Percentiles rank a stretch among this genome's conserved stretches.
phyloP scores from a whole-genome alignment of 352 stramenopile genomes.

The Blastocystis sp. region DNA sequence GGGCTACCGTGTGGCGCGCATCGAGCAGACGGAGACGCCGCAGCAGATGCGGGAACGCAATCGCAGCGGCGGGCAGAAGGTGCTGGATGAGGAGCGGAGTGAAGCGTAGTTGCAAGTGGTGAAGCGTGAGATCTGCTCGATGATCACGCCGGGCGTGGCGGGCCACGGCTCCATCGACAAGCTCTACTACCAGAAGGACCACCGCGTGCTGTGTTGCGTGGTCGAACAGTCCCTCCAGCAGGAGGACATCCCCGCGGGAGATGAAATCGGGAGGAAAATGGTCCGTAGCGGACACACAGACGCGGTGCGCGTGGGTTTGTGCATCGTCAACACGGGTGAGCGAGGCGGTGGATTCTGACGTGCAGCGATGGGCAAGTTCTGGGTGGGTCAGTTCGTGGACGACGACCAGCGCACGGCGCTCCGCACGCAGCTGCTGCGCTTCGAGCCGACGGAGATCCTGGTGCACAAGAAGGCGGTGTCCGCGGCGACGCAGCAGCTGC shows the following conservation, averaged over 20 bases:
- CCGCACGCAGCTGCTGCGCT: conserved; percentile 88
- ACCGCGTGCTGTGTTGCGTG: conserved; percentile 72
- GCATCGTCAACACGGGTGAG: conserved; percentile 87
- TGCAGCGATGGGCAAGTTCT: conserved; percentile 78
- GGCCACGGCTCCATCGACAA: conserved; percentile 69
- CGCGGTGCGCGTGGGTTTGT: conserved; percentile 78
- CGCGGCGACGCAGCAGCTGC: conserved; percentile 77
- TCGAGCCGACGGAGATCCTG: conserved; percentile 81
- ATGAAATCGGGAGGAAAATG: conserved; percentile 50
- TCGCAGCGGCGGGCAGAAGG: conserved; percentile 73
- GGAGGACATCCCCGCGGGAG: background rate
- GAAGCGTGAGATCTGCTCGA: conserved; percentile 87
- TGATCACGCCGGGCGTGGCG: conserved; percentile 83
- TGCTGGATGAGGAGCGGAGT: background rate
- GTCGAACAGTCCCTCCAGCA: conserved; percentile 38
- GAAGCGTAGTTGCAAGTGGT: conserved; percentile 81
- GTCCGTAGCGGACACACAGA: conserved; percentile 16
- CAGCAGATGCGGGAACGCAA: conserved; percentile 91
- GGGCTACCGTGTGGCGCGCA: conserved; percentile 92
- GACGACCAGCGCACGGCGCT: conserved; percentile 88
- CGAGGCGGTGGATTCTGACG: background rate
- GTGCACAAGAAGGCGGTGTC: conserved; percentile 76
- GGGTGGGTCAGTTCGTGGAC: conserved; percentile 93
- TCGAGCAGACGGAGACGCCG: conserved; percentile 98
- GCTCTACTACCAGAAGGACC: conserved; percentile 71